Evolutionary conservation across 768 basidiomycete species (phyloP).

Genomic region (Tylopilus felleus): DNA sequence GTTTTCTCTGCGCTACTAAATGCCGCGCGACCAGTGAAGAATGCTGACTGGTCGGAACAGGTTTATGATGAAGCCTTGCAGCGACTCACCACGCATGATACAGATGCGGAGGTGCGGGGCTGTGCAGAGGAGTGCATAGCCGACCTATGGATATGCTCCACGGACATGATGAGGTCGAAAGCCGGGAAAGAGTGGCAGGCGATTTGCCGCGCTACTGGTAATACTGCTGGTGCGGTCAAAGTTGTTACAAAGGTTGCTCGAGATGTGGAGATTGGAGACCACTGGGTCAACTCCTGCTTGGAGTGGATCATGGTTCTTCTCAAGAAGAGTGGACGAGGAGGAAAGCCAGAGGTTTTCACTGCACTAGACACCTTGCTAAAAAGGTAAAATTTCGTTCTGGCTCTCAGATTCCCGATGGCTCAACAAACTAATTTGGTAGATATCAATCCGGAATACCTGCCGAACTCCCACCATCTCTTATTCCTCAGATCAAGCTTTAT

Average conservation of each 20-base stretch:
- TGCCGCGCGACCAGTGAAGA: conserved; percentile 65
- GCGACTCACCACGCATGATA: conserved; percentile 74
- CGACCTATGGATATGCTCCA: conserved; percentile 84
- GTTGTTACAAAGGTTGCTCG: conserved; percentile 83
- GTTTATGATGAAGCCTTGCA: conserved; percentile 73
- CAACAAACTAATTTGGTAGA: conserved; percentile 25
- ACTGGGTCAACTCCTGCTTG: conserved; percentile 80
- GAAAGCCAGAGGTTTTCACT: conserved; percentile 77
- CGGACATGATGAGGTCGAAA: conserved; percentile 62
- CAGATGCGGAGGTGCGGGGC: conserved; percentile 86
- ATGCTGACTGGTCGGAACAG: conserved; percentile 61
- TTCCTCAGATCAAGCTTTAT: conserved; percentile 73
- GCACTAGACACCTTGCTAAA: conserved; percentile 70
- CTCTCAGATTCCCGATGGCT: background rate
- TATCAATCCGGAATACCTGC: conserved; percentile 49
- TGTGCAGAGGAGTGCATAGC: conserved; percentile 82
- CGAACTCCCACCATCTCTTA: conserved; percentile 57
- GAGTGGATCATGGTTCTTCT: conserved; percentile 74
- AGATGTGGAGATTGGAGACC: conserved; percentile 64
- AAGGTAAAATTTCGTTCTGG: conserved; percentile 41
- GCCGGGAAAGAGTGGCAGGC: conserved; percentile 77
- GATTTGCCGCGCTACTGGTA: conserved; percentile 67
- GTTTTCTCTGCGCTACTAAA: conserved; percentile 82
- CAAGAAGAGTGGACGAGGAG: conserved; percentile 72
- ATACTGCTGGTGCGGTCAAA: conserved; percentile 71